phyloP scores from a whole-genome alignment of 2,329 filamentous ascomycete species.

The Aspergillus hortae region DNA sequence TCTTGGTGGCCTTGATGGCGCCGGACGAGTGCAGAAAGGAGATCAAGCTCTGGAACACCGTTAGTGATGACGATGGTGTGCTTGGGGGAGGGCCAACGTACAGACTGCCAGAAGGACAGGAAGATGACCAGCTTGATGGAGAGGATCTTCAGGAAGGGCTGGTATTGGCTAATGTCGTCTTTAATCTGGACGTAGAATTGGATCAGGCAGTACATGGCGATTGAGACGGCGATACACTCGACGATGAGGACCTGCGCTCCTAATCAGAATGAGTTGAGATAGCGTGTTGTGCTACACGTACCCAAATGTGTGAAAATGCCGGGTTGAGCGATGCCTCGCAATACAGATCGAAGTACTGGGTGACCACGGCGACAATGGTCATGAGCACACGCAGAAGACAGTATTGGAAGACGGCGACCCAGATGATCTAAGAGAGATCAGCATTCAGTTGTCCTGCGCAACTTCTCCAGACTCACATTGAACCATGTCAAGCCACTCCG shows the following conservation, averaged over 20 bases:
- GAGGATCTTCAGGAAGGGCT: conserved; percentile 73
- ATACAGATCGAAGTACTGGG: conserved; percentile 66
- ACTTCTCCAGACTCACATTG: conserved; percentile 52
- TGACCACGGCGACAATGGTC: conserved; percentile 72
- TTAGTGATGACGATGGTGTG: not conserved
- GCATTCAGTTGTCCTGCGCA: not conserved
- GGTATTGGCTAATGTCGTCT: conserved; percentile 63
- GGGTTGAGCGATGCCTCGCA: conserved; percentile 76
- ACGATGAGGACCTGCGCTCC: conserved; percentile 57
- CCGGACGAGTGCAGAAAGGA: conserved; percentile 60
- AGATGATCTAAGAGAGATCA: conserved; percentile 47
- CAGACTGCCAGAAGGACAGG: conserved; percentile 80
- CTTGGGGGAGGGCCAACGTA: conserved; percentile 22
- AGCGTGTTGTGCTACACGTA: conserved; percentile 39
- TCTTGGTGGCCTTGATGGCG: conserved; percentile 59
- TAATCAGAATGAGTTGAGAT: conserved; percentile 4
- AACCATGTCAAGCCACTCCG: conserved; percentile 84
- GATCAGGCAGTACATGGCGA: conserved; percentile 86
- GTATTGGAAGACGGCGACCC: conserved; percentile 80
- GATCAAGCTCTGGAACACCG: conserved; percentile 48
- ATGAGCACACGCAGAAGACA: conserved; percentile 76
- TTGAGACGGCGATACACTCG: conserved; percentile 67
- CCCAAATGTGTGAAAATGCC: conserved; percentile 81
- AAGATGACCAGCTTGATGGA: conserved; percentile 92
- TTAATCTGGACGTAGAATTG: conserved; percentile 82